Base-by-base conservation (phyloP, 2,329 filamentous ascomycete species). In the Ceratocystis eucalypticola region DNA sequence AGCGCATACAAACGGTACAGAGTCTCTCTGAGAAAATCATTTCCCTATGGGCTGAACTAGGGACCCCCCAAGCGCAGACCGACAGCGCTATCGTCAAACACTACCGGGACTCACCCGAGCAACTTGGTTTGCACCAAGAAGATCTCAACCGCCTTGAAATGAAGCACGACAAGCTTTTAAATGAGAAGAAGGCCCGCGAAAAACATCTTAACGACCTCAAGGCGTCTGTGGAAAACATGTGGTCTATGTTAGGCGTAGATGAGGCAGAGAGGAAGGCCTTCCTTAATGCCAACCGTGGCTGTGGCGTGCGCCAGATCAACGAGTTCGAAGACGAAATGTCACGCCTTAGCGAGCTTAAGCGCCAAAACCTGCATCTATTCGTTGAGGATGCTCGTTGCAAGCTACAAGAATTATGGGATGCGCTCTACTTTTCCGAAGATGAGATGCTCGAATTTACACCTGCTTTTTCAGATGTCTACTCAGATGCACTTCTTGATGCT, bases 361-460 rank as follows among this genome's bases (percentile, higher is more conserved):
- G 88, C 71, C 90, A 99, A 74, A 96, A 99, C 72, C 80, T 99
- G 69, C 92, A 96, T 73, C 77, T 97, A 3, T 99, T 99, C 72
- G 91, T 99, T 10, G 94, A 97, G 74, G 94, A 99, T 77, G 88
- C 93, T 22, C 84, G 95, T 50, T 89, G 86, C 76, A 90, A 89
- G 73, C 82, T 99, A 10, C 93, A 97, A 75, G 92, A 95, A 73
- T 84, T 99, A 0, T 99, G 95, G 94, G 94, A 99, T 73, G 81
- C 85, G 0, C 79, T 99, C 1, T 97, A 94, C 78, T 92, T 95
- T 73, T 96, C 90, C 0, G 94, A 99, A 74, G 94, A 99, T 72
- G 94, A 99, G 77, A 97, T 97, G 92, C 84, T 97, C 66, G 92
- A 96, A 71, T 99, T 99, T 71, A 94, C 92, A 0, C 94, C 95